Conservation (phyloP, 2,329 filamentous ascomycete species). For the Colletotrichum liriopes region DNA sequence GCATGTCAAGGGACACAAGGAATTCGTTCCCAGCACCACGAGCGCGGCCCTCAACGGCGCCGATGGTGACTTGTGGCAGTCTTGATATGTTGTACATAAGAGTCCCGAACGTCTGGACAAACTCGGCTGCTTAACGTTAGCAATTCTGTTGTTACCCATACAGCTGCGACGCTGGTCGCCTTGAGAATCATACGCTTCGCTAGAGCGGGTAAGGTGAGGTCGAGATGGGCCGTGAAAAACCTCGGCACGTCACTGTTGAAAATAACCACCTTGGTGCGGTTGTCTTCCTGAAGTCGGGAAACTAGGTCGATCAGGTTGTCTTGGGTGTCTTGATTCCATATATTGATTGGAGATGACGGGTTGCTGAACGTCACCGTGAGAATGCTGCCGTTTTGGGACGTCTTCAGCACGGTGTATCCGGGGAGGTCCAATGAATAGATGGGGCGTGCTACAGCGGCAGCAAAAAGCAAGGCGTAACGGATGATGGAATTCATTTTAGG, state of each 20-base stretch:
- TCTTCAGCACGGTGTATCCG: not conserved
- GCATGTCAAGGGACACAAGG: slow-evolving; percentile 10
- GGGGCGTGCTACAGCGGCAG: too few relatives aligned
- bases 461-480: too few relatives aligned
- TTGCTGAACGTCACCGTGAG: not conserved
- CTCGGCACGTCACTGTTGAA: slow-evolving; percentile 2
- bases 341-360: not conserved
- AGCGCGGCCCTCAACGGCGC: not conserved
- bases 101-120: not conserved
- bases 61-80: not conserved
- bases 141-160: too few relatives aligned
- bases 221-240: not conserved
- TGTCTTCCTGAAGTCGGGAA: not conserved
- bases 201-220: not conserved
- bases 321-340: not conserved
- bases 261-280: not conserved
- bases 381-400: not conserved
- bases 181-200: too few relatives aligned
- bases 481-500: too few relatives aligned
- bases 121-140: not conserved
- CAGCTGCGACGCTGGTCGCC: not conserved
- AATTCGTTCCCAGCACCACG: slow-evolving; percentile 5
- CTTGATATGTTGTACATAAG: not conserved
- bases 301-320: not conserved
- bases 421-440: not conserved